phyloP scores from a whole-genome alignment of 2,329 filamentous ascomycete species.

The Fusarium sp. region DNA sequence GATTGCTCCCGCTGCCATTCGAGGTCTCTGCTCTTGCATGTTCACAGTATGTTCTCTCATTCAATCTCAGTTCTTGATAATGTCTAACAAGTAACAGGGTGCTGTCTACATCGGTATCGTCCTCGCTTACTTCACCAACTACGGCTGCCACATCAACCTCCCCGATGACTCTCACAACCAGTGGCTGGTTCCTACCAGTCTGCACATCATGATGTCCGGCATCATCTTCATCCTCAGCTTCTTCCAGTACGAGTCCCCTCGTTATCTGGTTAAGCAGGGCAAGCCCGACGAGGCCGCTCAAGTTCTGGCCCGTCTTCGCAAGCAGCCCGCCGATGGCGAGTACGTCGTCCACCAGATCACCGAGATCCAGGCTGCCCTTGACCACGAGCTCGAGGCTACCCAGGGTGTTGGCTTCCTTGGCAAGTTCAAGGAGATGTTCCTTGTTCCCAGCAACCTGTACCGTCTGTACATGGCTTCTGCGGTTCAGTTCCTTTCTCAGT shows the following conservation, averaged over 20 bases:
- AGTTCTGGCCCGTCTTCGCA: constrained; percentile 71
- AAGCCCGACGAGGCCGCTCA: constrained; percentile 71
- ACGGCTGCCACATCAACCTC: constrained; percentile 69
- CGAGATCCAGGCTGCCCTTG: constrained; percentile 75
- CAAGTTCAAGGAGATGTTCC: constrained; percentile 77
- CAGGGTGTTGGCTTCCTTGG: constrained; percentile 76
- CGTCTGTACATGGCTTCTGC: constrained; percentile 77
- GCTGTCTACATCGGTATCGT: constrained; percentile 83
- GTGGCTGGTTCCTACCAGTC: constrained; percentile 78
- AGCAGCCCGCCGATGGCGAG: constrained; percentile 71
- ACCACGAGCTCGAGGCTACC: constrained; percentile 80
- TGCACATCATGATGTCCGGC: constrained; percentile 84
- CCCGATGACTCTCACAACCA: constrained; percentile 62
- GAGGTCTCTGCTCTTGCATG: constrained; percentile 79
- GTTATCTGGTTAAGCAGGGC: constrained; percentile 77
- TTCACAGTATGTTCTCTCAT: constrained; percentile 52
- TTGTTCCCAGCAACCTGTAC: constrained; percentile 79
- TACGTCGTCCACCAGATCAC: constrained; percentile 75
- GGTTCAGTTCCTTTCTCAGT: constrained; percentile 81
- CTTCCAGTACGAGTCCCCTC: constrained; percentile 78
- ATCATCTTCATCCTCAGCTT: constrained; percentile 80
- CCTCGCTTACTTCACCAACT: constrained; percentile 83
- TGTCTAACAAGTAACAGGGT: constrained; percentile 43
- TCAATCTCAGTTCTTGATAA: fast-evolving
- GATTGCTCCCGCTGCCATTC: constrained; percentile 77